A percentile compares a stretch with the other conserved stretches of the same genome.
These are phyloP conservation scores for Mycena crocata DNA, from an alignment of 768 basidiomycete genomes.

Conservation along the genomic window DNA sequence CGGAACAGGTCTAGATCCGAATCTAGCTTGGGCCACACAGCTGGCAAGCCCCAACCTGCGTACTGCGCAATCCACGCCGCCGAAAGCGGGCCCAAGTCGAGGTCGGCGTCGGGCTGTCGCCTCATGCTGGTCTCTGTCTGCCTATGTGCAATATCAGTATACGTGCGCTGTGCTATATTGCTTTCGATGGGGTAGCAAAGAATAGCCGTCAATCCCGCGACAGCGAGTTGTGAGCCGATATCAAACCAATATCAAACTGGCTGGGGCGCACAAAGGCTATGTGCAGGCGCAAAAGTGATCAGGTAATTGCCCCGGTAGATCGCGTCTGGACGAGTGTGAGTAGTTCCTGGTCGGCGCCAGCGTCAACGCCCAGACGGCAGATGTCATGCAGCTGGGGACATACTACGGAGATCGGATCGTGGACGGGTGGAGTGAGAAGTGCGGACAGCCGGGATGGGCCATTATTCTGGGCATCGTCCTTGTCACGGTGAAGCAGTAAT, in stretches of 20 bases:
- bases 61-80: background rate
- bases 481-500: background rate
- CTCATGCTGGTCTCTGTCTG: too few relatives aligned
- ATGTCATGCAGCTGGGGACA: slow-evolving; percentile 2
- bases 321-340: background rate
- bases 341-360: background rate
- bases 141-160: background rate
- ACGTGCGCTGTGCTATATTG: background rate
- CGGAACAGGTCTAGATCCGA: too few relatives aligned
- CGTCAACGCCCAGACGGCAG: background rate
- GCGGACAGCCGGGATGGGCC: background rate
- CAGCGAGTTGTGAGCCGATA: background rate
- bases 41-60: background rate
- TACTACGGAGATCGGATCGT: background rate
- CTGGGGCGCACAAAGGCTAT: background rate
- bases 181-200: background rate
- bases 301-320: too few relatives aligned
- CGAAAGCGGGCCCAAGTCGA: slow-evolving; percentile 1
- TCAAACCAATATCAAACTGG: background rate
- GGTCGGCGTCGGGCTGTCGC: background rate
- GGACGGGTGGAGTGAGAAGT: background rate
- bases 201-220: background rate
- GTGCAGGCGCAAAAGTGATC: background rate
- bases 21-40: too few relatives aligned
- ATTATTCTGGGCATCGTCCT: background rate